These are phyloP conservation scores for Pholiota microspora DNA, from an alignment of 768 basidiomycete species.

Conservation along the genomic window DNA sequence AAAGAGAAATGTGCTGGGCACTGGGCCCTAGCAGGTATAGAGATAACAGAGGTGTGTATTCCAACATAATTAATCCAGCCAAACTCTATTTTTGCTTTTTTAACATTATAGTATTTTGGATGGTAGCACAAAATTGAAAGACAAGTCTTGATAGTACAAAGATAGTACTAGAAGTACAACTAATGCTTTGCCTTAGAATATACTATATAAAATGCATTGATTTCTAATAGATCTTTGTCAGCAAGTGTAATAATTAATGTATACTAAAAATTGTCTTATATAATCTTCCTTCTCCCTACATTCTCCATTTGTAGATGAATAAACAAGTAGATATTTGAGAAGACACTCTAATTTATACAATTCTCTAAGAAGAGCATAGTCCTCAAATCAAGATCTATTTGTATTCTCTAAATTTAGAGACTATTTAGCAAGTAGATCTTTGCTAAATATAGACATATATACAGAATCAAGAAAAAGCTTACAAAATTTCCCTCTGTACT, in stretches of 20 bases:
- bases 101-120: conserved; percentile 27
- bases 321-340: conserved; percentile 30
- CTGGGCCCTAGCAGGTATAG: too few species aligned
- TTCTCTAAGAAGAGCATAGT: conserved; percentile 31
- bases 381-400: conserved; percentile 28
- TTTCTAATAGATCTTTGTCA: conserved; percentile 29
- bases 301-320: conserved; percentile 16
- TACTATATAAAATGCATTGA: conserved; percentile 25
- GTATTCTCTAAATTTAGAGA: conserved; percentile 25
- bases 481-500: too few species aligned
- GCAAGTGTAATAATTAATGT: conserved; percentile 27
- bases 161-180: conserved; percentile 20
- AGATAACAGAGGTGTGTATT: too few species aligned
- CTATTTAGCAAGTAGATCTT: background rate
- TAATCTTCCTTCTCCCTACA: conserved; percentile 25
- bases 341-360: conserved; percentile 29
- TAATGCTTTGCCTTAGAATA: conserved; percentile 32
- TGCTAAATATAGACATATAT: background rate
- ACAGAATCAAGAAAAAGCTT: background rate
- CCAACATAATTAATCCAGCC: conserved; percentile 27
- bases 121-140: conserved; percentile 21
- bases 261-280: conserved; percentile 21
- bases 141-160: conserved; percentile 21
- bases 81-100: conserved; percentile 23
- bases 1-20: too few species aligned